Base-by-base conservation (phyloP, 176 grass and related monocot genomes). In the Tillandsia fasciculata region DNA sequence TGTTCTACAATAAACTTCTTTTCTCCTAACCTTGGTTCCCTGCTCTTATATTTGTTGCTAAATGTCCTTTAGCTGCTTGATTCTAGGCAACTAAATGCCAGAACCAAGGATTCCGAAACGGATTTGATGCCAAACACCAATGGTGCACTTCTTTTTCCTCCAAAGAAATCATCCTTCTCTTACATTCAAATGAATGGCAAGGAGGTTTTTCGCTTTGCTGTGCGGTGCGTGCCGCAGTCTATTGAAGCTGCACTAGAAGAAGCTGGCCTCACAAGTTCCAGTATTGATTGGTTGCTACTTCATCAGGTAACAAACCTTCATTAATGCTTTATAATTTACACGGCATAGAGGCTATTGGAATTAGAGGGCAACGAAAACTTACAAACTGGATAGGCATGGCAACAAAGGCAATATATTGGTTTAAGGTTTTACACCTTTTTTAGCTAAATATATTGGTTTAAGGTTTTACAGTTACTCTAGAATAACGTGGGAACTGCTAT, bases 171-270 rank as follows among this genome's bases (percentile, higher is more conserved):
- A 52, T 29, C 77, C 57, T 97, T 72, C 64, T 97, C 94, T 23
- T 82, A 53, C 76, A 97, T 97, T 78, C 71, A 84, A 78, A 97
- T 92, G 89, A 97, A 97, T 11, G 94, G 94, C 33, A 92, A 97
- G 72, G 94, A 97, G 71, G 94, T 97, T 53, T 97, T 97, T 53
- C 89, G 89, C 51, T 97, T 97, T 83, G 89, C 89, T 67, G 84
- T 97, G n/a, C 84, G 82, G 2, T 90, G 74, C 1, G 94, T 97
- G 9, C 89, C 89, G 12, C 82, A 83, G 24, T 90, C 94, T 26
- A 87, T 90, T 28, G 94, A 93, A 50, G 88, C 79, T 49, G 86
- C 94, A 68, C 78, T 97, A 11, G 77, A 87, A 74, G 72, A 97
- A 57, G 89, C 94, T 17, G 81, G 77, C 67, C 52, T 93, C 50